Conservation (phyloP, 2,329 filamentous ascomycete species). For the Bipolaris gigantea region DNA sequence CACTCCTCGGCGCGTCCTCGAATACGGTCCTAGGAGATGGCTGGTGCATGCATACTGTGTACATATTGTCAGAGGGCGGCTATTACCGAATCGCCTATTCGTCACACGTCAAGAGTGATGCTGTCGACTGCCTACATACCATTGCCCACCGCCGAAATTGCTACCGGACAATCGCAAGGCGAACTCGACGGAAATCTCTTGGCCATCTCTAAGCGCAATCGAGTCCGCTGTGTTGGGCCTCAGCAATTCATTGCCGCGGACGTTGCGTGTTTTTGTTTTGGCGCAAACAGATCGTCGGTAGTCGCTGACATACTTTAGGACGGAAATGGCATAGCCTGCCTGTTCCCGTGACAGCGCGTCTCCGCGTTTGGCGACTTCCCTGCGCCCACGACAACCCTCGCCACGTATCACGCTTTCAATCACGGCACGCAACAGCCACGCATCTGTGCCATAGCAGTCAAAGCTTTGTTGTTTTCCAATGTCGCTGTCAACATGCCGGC, state of each 20-base stretch:
- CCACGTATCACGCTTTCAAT: conserved; percentile 2
- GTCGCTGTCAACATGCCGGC: conserved; percentile 25
- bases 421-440: not conserved
- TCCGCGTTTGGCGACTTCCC: conserved; percentile 13
- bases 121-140: not conserved
- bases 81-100: conserved; percentile 2
- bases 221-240: not conserved
- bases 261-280: not conserved
- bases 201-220: not conserved
- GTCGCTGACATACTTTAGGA: not conserved
- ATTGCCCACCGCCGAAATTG: conserved; percentile 1
- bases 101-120: not conserved
- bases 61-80: not conserved
- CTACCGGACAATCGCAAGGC: not conserved
- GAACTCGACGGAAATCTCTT: not conserved
- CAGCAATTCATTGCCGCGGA: not conserved
- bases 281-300: not conserved
- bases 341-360: conserved; percentile 20
- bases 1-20: conserved; percentile 1
- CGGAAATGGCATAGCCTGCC: not conserved
- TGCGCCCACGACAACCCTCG: not conserved
- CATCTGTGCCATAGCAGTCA: not conserved
- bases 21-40: conserved; percentile 3
- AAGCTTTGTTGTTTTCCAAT: not conserved
- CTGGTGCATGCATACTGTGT: not conserved